A percentile compares a stretch with the other conserved stretches of the same genome.
phyloP scores from a whole-genome alignment of 768 basidiomycete species.

The Suillus discolor region DNA sequence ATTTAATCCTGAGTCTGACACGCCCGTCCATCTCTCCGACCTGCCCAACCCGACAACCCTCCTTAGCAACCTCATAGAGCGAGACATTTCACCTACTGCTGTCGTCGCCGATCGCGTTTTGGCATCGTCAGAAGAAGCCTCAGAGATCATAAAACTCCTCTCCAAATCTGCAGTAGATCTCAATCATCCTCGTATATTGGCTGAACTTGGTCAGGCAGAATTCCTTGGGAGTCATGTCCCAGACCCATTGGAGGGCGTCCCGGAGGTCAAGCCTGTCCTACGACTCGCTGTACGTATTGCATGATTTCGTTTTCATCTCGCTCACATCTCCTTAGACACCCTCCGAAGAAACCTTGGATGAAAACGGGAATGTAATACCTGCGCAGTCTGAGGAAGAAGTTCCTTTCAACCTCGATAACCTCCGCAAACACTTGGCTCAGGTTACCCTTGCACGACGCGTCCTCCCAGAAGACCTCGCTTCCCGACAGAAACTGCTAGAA shows the following conservation, averaged over 20 bases:
- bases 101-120: constrained; percentile 64
- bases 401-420: constrained; percentile 74
- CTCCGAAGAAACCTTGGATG: constrained; percentile 23
- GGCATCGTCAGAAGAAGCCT: constrained; percentile 55
- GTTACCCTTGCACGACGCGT: constrained; percentile 65
- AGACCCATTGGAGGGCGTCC: constrained; percentile 53
- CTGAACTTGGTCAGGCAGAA: constrained; percentile 59
- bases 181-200: constrained; percentile 50
- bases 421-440: constrained; percentile 68
- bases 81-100: constrained; percentile 49
- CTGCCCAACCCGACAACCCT: constrained; percentile 31
- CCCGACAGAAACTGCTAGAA: constrained; percentile 83
- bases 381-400: constrained; percentile 40
- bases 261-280: constrained; percentile 64
- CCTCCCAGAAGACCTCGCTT: constrained; percentile 64
- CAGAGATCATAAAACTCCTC: constrained; percentile 54
- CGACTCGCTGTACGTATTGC: constrained; percentile 41
- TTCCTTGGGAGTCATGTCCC: constrained; percentile 40
- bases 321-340: constrained; percentile 15
- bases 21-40: constrained; percentile 18
- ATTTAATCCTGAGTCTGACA: constrained; percentile 39
- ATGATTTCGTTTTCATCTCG: not conserved
- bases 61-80: constrained; percentile 47
- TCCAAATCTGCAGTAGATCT: constrained; percentile 62
- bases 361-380: constrained; percentile 23